Evolutionary conservation across 345 rosid species (phyloP).

Genomic region (Hevea brasiliensis): DNA sequence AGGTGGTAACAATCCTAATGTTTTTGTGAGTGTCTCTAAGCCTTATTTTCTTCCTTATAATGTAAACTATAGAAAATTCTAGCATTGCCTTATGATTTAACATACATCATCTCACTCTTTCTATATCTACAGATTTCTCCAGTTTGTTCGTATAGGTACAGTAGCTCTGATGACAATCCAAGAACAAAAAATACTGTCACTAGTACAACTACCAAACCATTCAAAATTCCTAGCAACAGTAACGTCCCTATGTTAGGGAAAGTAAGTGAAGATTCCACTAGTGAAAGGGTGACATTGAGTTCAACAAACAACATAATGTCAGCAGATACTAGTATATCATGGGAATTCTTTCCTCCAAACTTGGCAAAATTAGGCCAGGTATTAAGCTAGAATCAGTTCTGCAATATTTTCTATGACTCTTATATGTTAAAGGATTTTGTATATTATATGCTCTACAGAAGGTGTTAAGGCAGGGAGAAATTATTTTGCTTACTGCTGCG

Average conservation of each 20-base stretch:
- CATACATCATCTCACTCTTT: too few relatives aligned
- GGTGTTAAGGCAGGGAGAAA: conserved; percentile 52
- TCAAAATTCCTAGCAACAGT: conserved; percentile 27
- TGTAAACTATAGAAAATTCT: background rate
- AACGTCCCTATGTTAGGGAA: conserved; percentile 24
- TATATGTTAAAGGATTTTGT: too few relatives aligned
- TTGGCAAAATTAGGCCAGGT: too few relatives aligned
- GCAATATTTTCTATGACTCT: too few relatives aligned
- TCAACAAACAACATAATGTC: too few relatives aligned
- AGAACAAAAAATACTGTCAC: conserved; percentile 35
- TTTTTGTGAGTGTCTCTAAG: conserved; percentile 32
- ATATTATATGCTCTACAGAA: conserved; percentile 43
- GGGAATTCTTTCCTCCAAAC: too few relatives aligned
- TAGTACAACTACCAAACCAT: conserved; percentile 28
- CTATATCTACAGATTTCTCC: conserved; percentile 39
- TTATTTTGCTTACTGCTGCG: conserved; percentile 48
- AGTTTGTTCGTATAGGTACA: conserved; percentile 23
- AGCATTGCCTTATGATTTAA: too few relatives aligned
- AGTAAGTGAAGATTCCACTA: too few relatives aligned
- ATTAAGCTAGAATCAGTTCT: too few relatives aligned
- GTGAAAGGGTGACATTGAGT: too few relatives aligned
- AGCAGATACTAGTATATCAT: too few relatives aligned
- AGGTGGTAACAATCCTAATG: conserved; percentile 8
- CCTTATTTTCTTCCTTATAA: background rate
- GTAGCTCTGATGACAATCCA: conserved; percentile 35